Base-by-base conservation (phyloP, 169 alveolate species). In the Eimeria tenella region DNA sequence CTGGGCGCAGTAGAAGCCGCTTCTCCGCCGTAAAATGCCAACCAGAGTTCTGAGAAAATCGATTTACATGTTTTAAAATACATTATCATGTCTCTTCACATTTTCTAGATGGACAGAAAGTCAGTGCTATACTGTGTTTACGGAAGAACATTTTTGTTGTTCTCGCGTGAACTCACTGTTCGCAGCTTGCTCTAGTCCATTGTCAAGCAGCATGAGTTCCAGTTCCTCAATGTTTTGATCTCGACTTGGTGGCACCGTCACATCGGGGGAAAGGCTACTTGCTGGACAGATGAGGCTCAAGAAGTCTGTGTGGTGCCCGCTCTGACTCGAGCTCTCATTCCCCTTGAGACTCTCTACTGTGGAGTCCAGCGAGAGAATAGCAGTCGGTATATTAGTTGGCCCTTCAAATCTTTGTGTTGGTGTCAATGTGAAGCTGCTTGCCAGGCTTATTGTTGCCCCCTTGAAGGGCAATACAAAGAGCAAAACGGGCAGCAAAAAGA, bases 1-100 rank as follows among this genome's bases (percentile, higher is more conserved):
- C 79, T 58, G 58, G 74, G 9, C 23, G 60, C 91, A 42, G 77
- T 8, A 31, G 31, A 23, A 83, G 79, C 15, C 73, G n/a, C 91
- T 13, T 83, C 91, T 11, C 53, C 58, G 31, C 91, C 91, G 52
- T 83, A 83, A 49, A 83, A 83, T 17, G 91, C 63, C 62, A n/a
- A 49, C 91, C 91, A 83, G 13, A 83, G 91, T 49, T 83, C 91
- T 83, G 91, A 58, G 49, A 68, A 9, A 21, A 68, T 15, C 79
- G 17, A 17, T 17, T 17, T 58, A 17, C 68, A 10, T 1, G 42
- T 31, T 31, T 31, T 31, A 31, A 31, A 31, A 31, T 31, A 31
- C 42, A 31, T 31, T 31, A 31, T 31, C 2, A 31, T 31, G 42
- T 31, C 42, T 2, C 42, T 31, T 2, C 42, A 31, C 42, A 2